Evolutionary conservation across 495 filamentous ascomycete genomes (phyloP).

Genomic region (Xylaria venustula): DNA sequence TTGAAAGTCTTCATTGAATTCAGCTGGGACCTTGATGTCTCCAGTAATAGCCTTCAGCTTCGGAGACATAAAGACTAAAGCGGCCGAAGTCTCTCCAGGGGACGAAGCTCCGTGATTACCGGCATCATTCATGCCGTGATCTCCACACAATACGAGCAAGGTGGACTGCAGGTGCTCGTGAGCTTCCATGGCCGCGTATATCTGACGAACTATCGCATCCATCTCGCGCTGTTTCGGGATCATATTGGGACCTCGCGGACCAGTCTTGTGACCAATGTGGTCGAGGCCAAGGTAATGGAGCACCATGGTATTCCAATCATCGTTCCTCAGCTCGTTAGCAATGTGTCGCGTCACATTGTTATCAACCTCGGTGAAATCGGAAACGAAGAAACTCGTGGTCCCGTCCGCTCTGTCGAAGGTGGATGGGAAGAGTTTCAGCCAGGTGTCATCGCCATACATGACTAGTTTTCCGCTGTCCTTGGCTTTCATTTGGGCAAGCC

Average conservation of each 20-base stretch:
- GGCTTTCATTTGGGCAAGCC: constrained; percentile 87
- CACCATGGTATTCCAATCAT: constrained; percentile 91
- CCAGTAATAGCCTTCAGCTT: constrained; percentile 62
- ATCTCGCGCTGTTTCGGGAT: constrained; percentile 90
- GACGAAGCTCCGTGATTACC: constrained; percentile 96
- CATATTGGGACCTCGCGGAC: constrained; percentile 90
- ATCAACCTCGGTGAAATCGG: constrained; percentile 97
- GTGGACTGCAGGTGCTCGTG: constrained; percentile 70
- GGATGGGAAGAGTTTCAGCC: constrained; percentile 92
- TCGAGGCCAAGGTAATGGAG: constrained; percentile 96
- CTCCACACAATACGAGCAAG: constrained; percentile 82
- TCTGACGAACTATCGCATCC: constrained; percentile 74
- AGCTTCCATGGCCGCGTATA: constrained; percentile 73
- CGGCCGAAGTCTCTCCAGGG: constrained; percentile 88
- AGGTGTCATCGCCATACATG: constrained; percentile 98
- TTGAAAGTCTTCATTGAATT: constrained; percentile 59
- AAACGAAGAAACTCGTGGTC: constrained; percentile 97
- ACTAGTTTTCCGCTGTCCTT: constrained; percentile 68
- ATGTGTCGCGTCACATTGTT: constrained; percentile 95
- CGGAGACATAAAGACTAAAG: constrained; percentile 88
- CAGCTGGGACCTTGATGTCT: constrained; percentile 43
- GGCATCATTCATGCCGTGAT: constrained; percentile 99
- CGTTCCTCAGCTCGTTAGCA: constrained; percentile 64
- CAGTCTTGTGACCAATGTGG: constrained; percentile 96
- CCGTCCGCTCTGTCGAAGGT: constrained; percentile 85